phyloP scores from a whole-genome alignment of 2,329 filamentous ascomycete species.

The Chaetomium sp. region DNA sequence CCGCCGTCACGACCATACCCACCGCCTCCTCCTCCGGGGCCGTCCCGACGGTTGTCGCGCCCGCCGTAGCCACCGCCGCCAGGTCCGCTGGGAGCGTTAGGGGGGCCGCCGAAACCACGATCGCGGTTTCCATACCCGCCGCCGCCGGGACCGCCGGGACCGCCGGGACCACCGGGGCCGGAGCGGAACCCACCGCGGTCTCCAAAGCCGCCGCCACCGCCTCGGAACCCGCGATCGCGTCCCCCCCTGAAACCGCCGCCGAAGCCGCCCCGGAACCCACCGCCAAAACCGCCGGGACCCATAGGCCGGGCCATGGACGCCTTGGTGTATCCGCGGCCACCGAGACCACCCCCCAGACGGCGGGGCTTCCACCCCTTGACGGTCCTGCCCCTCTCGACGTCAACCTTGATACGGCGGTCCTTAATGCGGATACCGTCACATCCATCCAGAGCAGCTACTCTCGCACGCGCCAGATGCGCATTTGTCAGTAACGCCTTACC shows the following conservation, averaged over 20 bases:
- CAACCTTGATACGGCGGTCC: conserved; percentile 87
- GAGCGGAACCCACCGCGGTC: conserved; percentile 37
- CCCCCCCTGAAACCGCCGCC: conserved; percentile 54
- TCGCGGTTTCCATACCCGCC: conserved; percentile 49
- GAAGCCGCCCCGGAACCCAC: conserved; percentile 59
- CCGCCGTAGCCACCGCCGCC: conserved; percentile 51
- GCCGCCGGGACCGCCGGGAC: conserved; percentile 45
- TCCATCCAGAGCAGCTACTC: conserved; percentile 81
- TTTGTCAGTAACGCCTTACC: conserved; percentile 72
- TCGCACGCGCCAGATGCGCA: conserved; percentile 60
- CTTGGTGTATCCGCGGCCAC: conserved; percentile 91
- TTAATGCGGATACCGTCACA: conserved; percentile 90
- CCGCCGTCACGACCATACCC: conserved; percentile 45
- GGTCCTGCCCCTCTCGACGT: conserved; percentile 93
- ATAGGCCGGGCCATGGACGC: conserved; percentile 70
- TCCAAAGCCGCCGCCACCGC: conserved; percentile 47
- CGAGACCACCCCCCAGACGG: conserved; percentile 87
- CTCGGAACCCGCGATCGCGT: conserved; percentile 49
- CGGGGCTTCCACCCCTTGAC: conserved; percentile 92
- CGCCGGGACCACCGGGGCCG: conserved; percentile 48
- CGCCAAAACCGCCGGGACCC: conserved; percentile 61
- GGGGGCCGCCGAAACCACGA: conserved; percentile 61
- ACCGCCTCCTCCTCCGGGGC: conserved; percentile 47
- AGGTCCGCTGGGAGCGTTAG: conserved; percentile 57
- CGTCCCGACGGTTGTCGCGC: conserved; percentile 48